Base-by-base conservation (phyloP, 2,329 filamentous ascomycete species). In the Drechmeria coniospora region DNA sequence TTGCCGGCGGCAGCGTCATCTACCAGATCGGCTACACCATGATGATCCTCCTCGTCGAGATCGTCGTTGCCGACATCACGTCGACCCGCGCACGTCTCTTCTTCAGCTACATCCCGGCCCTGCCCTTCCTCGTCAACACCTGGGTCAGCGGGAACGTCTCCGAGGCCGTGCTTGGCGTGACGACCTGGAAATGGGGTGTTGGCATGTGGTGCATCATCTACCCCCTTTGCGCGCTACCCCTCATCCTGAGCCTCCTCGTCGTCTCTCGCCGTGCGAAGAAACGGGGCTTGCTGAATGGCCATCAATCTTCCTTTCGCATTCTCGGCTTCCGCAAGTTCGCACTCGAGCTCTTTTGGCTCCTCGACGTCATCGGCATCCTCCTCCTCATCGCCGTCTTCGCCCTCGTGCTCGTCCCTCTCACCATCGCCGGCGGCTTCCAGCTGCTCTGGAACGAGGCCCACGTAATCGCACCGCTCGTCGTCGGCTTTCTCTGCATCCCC, bases 191-290 rank as follows among this genome's bases (percentile, higher is more conserved):
- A 32, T 75, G 69, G 68, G 72, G 71, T 10, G 57, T 72, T 13
- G 71, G 68, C 35, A 75, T 76, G 68, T 76, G 66, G 58, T 58
- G 56, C 26, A 64, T 75, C 35, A 68, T 74, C 27, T 73, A 67
- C 39, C 63, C 70, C 1, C 51, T 68, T 8, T 64, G 61, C 32
- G 57, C 64, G 0, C 33, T 74, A 4, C 69, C 72, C 1, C 53
- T 76, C 1, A 47, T 75, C n/a, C 36, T 54, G 1, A 58, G 59
- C 0, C 51, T 55, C 1, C 45, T 46, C 23, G 38, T 40, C 3
- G 42, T 54, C 8, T 47, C 50, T 10, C 42, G 42, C 7, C 26
- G 26, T 15, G 10, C 13, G 11, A 10, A 30, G 15, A 17, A 21
- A 13, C 11, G 21, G 23, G 25, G 22, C 15, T 14, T 24, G 24